Evolutionary conservation across 345 rosid species (phyloP).

Genomic region (Lumnitzera racemosa): DNA sequence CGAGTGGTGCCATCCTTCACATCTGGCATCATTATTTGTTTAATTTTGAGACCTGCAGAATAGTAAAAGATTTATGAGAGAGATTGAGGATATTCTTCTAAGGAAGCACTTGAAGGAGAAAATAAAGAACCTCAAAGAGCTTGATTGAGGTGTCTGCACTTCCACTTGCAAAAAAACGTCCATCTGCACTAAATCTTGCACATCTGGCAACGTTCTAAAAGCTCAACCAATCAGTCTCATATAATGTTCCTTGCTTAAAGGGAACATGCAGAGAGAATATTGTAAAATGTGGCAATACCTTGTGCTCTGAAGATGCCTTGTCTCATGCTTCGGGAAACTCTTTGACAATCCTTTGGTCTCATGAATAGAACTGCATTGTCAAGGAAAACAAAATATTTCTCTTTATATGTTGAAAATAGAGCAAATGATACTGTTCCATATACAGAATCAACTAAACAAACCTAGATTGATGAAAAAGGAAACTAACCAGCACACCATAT

Average conservation of each 20-base stretch:
- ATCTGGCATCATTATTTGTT: conserved; percentile 75
- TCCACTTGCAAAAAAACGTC: conserved; percentile 77
- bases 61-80: neutral
- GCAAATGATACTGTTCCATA: too few species aligned
- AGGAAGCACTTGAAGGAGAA: neutral
- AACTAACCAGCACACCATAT: too few species aligned
- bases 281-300: conserved; percentile 27
- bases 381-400: neutral
- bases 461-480: too few species aligned
- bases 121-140: conserved; percentile 60
- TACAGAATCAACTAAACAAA: too few species aligned
- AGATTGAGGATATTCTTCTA: neutral
- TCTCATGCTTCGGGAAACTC: conserved; percentile 52
- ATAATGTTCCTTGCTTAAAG: neutral
- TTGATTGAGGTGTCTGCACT: conserved; percentile 84
- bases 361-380: conserved; percentile 35
- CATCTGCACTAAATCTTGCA: conserved; percentile 85
- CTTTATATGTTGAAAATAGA: too few species aligned
- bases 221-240: conserved; percentile 12
- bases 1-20: conserved; percentile 54
- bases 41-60: conserved; percentile 54
- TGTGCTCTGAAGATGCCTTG: conserved; percentile 70
- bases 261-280: neutral
- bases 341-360: conserved; percentile 58
- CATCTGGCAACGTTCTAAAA: conserved; percentile 74